A percentile compares a stretch with the other conserved stretches of the same genome.
These are phyloP conservation scores for Calamus simplicifolius DNA, from an alignment of 176 grass and related monocot genomes.

Conservation along the genomic window DNA sequence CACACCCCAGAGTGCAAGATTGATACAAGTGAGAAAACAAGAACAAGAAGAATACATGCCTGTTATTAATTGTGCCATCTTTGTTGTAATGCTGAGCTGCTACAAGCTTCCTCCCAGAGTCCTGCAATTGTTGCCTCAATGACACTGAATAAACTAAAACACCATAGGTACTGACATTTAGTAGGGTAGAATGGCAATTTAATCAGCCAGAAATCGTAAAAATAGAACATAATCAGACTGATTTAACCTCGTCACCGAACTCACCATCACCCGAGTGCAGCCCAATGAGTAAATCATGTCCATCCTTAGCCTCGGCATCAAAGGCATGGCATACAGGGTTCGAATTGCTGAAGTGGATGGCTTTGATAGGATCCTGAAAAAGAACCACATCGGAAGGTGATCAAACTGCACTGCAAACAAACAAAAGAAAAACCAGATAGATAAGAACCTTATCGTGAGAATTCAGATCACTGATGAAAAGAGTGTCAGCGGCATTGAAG, in stretches of 20 bases:
- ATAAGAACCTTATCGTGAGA: constrained; percentile 69
- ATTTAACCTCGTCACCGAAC: neutral
- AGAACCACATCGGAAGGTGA: constrained; percentile 6
- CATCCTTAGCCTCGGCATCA: constrained; percentile 83
- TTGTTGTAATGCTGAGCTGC: constrained; percentile 92
- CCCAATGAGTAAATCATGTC: constrained; percentile 79
- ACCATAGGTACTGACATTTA: constrained; percentile 15
- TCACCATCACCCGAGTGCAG: constrained; percentile 78
- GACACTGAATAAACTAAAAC: constrained; percentile 81
- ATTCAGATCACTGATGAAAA: constrained; percentile 92
- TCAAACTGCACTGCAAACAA: constrained; percentile 4
- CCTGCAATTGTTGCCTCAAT: constrained; percentile 93
- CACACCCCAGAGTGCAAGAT: no score
- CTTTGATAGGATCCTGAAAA: constrained; percentile 69
- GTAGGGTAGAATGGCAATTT: neutral
- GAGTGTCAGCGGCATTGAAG: constrained; percentile 63
- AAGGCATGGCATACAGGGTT: constrained; percentile 87
- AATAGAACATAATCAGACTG: neutral
- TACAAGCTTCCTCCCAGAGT: constrained; percentile 75
- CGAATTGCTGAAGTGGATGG: constrained; percentile 81
- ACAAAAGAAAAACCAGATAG: constrained; percentile 14
- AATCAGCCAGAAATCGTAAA: neutral
- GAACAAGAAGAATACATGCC: constrained; percentile 40
- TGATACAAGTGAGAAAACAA: no score
- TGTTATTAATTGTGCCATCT: constrained; percentile 68